Evolutionary conservation across 192 early-diverging fungal species (phyloP).

Genomic region (Gaertneriomyces sp.): DNA sequence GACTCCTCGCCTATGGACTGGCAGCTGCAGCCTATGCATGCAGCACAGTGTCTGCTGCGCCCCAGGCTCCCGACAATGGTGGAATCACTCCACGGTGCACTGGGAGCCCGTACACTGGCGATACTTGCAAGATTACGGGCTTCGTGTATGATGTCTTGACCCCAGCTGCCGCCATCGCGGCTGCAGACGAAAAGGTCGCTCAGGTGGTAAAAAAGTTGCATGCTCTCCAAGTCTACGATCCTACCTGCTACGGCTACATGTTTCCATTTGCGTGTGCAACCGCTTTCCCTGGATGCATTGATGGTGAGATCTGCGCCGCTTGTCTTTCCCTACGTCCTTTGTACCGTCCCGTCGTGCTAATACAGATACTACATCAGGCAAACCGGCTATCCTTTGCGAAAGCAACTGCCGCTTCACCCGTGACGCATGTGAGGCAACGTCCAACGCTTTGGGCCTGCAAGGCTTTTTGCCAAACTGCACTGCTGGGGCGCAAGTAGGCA

Average conservation of each 20-base stretch:
- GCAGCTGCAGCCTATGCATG: no score
- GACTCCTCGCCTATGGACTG: no score
- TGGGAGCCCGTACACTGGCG: not conserved
- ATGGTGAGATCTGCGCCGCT: constrained; percentile 7
- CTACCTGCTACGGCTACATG: constrained; percentile 24
- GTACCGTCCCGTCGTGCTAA: not conserved
- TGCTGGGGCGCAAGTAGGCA: not conserved
- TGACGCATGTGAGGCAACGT: not conserved
- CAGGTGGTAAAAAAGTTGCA: not conserved
- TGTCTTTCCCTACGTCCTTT: not conserved
- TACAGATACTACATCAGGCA: constrained; percentile 7
- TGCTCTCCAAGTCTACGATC: constrained; percentile 6
- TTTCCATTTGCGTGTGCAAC: constrained; percentile 6
- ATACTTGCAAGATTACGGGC: not conserved
- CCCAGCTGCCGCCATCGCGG: not conserved
- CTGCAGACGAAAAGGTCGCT: constrained; percentile 2
- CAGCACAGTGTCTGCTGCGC: no score
- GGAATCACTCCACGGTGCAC: not conserved
- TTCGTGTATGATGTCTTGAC: not conserved
- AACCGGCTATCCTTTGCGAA: constrained; percentile 17
- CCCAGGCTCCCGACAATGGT: no score
- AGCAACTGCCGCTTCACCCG: constrained; percentile 15
- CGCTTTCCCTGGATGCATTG: constrained; percentile 9
- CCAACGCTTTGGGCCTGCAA: constrained; percentile 4
- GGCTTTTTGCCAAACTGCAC: constrained; percentile 11